phyloP scores from a whole-genome alignment of 83 land plant species.

The Diphasiastrum complanatum region DNA sequence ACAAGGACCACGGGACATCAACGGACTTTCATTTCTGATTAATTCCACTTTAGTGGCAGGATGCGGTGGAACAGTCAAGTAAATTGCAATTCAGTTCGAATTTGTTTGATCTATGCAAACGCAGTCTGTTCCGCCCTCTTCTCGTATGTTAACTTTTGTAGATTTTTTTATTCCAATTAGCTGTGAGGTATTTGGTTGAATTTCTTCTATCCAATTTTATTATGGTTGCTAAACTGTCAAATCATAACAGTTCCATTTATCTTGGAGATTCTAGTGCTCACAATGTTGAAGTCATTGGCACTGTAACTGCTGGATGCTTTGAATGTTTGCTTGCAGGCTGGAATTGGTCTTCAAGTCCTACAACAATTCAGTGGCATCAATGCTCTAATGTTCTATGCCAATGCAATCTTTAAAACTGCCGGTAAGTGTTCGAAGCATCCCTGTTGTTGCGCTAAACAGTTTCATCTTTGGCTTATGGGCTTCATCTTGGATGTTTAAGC shows the following conservation, averaged over 20 bases:
- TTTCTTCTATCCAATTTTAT: too few relatives aligned
- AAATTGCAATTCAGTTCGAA: not conserved
- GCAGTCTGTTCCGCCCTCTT: not conserved
- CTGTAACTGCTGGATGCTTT: not conserved
- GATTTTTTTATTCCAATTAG: too few relatives aligned
- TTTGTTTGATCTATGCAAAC: not conserved
- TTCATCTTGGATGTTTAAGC: too few relatives aligned
- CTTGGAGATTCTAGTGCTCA: too few relatives aligned
- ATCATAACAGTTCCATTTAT: too few relatives aligned
- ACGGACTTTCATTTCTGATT: too few relatives aligned
- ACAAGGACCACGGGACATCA: too few relatives aligned
- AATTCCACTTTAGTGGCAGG: not conserved
- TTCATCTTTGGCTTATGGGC: not conserved
- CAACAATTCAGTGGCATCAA: slow-evolving; percentile 9
- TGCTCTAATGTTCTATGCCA: slow-evolving; percentile 9
- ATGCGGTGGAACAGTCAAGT: not conserved
- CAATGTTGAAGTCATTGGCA: too few relatives aligned
- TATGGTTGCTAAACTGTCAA: too few relatives aligned
- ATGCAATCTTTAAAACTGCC: slow-evolving; percentile 6
- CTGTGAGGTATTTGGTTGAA: too few relatives aligned
- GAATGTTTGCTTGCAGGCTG: slow-evolving; percentile 1
- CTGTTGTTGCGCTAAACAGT: not conserved
- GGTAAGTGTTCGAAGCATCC: slow-evolving; percentile 1
- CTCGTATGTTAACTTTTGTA: too few relatives aligned
- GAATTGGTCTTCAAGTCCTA: slow-evolving; percentile 2